phyloP scores from a whole-genome alignment of 176 grass and related monocot species.

The Dactylis glomerata region DNA sequence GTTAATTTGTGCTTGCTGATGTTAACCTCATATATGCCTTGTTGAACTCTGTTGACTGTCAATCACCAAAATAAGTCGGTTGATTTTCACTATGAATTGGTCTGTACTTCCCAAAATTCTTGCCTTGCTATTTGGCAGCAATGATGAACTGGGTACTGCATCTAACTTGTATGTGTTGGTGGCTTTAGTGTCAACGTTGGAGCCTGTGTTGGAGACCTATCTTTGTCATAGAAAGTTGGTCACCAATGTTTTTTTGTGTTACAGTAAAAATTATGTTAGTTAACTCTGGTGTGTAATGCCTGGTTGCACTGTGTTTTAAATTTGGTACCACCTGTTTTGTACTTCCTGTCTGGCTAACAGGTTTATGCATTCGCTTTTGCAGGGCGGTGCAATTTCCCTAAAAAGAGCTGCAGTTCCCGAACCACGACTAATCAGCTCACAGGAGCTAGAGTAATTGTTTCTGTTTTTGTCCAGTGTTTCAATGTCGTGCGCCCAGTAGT shows the following conservation, averaged over 20 bases:
- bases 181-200: not conserved
- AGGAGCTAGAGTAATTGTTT: slow-evolving; percentile 87
- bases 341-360: not conserved
- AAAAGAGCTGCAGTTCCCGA: slow-evolving; percentile 70
- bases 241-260: too few species aligned
- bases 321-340: not conserved
- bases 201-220: too few species aligned
- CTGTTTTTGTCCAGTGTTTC: not conserved
- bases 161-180: not conserved
- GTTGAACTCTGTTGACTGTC: slow-evolving; percentile 5
- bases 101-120: not conserved
- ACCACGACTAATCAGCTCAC: slow-evolving; percentile 74
- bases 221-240: slow-evolving; percentile 18
- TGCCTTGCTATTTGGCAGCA: not conserved
- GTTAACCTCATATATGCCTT: not conserved
- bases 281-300: not conserved
- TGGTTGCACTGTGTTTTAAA: slow-evolving; percentile 1
- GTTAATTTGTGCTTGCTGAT: not conserved
- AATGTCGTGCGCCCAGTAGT: not conserved
- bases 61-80: not conserved
- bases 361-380: slow-evolving; percentile 7
- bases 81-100: not conserved
- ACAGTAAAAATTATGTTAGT: not conserved
- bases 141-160: not conserved
- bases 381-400: slow-evolving; percentile 92